A percentile compares a stretch with the other conserved stretches of the same genome.
Conservation (phyloP, 192 early-diverging fungal genomes). For the Pecoramyces ruminantium region DNA sequence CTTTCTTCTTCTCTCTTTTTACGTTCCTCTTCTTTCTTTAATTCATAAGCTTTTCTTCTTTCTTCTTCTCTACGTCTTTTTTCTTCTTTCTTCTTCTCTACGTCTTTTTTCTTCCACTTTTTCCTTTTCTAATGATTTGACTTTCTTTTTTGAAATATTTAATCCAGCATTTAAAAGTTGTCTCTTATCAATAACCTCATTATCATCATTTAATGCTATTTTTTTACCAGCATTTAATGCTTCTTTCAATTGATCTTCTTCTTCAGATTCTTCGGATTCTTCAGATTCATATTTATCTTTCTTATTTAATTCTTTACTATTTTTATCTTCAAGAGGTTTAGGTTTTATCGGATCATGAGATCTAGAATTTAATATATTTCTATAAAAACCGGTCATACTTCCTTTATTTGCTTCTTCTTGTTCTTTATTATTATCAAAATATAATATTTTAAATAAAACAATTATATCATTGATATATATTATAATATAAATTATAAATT, state of each 20-base stretch:
- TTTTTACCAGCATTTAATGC: constrained; percentile 13
- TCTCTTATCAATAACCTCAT: constrained; percentile 59
- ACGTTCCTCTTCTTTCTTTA: constrained; percentile 17
- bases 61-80: constrained; percentile 23
- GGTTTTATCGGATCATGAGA: constrained; percentile 14
- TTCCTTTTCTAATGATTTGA: constrained; percentile 28
- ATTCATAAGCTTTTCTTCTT: constrained; percentile 22
- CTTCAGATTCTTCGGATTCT: constrained; percentile 10
- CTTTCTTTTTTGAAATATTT: constrained; percentile 36
- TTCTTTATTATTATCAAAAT: neutral
- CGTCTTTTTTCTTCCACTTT: constrained; percentile 23
- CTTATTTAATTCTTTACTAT: neutral
- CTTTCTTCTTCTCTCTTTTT: neutral
- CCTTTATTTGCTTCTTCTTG: constrained; percentile 6
- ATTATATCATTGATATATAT: too few relatives aligned
- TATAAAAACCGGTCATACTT: constrained; percentile 41
- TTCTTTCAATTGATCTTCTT: constrained; percentile 8
- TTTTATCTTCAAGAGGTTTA: neutral
- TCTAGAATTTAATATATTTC: constrained; percentile 29
- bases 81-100: constrained; percentile 19
- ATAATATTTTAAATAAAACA: too few relatives aligned
- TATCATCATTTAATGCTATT: constrained; percentile 46
- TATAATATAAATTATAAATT: too few relatives aligned
- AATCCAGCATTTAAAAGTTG: constrained; percentile 51
- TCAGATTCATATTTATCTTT: constrained; percentile 2